Evolutionary conservation across 176 grass and related monocot species (phyloP).

Genomic region (Cenchrus americanus): DNA sequence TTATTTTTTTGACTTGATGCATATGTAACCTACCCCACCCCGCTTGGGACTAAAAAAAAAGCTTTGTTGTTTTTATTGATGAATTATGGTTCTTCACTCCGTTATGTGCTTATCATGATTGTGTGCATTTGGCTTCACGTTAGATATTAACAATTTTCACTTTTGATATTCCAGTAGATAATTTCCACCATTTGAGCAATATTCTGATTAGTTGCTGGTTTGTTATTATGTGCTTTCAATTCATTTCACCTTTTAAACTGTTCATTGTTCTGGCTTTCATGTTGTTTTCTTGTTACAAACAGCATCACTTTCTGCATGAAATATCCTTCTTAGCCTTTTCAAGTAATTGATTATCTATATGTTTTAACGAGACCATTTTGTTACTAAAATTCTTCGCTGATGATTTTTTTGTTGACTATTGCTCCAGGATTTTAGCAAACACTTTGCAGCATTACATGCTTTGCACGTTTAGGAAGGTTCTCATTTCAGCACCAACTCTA

Average conservation of each 20-base stretch:
- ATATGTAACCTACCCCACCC: background rate
- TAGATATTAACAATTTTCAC: background rate
- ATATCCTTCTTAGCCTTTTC: slow-evolving; percentile 1
- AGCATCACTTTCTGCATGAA: background rate
- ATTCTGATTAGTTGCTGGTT: background rate
- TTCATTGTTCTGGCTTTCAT: slow-evolving; percentile 22
- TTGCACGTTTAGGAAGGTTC: slow-evolving; percentile 88
- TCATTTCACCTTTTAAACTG: background rate
- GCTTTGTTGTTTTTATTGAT: slow-evolving; percentile 6
- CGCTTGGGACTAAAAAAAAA: background rate
- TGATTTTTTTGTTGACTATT: slow-evolving; percentile 28
- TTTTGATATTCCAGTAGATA: slow-evolving; percentile 12
- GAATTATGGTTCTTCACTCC: slow-evolving; percentile 8
- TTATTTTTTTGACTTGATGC: slow-evolving; percentile 15
- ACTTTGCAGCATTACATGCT: slow-evolving; percentile 89
- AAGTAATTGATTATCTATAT: slow-evolving; percentile 14
- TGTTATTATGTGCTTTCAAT: background rate
- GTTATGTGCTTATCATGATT: slow-evolving; percentile 17
- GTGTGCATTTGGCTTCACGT: slow-evolving; percentile 16
- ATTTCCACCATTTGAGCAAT: slow-evolving; percentile 35
- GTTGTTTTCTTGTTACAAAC: background rate
- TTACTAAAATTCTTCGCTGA: slow-evolving; percentile 39
- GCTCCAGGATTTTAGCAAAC: slow-evolving; percentile 84
- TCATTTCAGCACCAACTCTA: slow-evolving; percentile 85
- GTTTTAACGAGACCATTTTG: background rate